phyloP scores from a whole-genome alignment of 257 asterid species.

The Paulownia fortunei region DNA sequence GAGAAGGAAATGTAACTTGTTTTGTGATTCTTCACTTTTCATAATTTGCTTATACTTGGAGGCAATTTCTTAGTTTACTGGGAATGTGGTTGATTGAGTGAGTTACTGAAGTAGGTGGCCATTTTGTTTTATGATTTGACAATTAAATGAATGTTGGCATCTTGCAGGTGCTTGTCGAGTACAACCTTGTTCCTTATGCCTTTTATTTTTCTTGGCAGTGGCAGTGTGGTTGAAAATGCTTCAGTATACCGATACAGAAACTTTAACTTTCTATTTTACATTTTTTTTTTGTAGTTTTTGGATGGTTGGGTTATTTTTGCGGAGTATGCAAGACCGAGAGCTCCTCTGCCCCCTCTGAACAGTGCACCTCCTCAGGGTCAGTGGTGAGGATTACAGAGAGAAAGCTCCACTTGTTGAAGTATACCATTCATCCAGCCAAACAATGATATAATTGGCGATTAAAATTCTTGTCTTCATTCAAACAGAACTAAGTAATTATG shows the following conservation, averaged over 20 bases:
- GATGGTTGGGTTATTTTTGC: slow-evolving; percentile 92
- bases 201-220: neutral
- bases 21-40: neutral
- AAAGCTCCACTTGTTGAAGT: neutral
- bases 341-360: slow-evolving; percentile 53
- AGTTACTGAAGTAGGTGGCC: neutral
- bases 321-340: slow-evolving; percentile 81
- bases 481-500: neutral
- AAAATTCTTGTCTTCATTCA: neutral
- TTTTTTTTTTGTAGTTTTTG: slow-evolving; percentile 58
- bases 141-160: neutral
- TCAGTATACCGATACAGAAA: neutral
- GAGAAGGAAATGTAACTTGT: neutral
- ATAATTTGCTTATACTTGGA: neutral
- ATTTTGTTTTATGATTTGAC: neutral
- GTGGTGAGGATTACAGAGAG: slow-evolving; percentile 16
- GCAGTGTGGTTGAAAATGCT: neutral
- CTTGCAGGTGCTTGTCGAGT: neutral
- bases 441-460: slow-evolving; percentile 14
- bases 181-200: neutral
- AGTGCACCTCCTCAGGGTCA: slow-evolving; percentile 35
- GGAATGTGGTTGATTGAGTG: neutral
- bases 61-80: neutral
- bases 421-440: neutral
- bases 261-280: neutral